phyloP scores from a whole-genome alignment of 2,329 filamentous ascomycete species.

The Aspergillus quadricinctus region DNA sequence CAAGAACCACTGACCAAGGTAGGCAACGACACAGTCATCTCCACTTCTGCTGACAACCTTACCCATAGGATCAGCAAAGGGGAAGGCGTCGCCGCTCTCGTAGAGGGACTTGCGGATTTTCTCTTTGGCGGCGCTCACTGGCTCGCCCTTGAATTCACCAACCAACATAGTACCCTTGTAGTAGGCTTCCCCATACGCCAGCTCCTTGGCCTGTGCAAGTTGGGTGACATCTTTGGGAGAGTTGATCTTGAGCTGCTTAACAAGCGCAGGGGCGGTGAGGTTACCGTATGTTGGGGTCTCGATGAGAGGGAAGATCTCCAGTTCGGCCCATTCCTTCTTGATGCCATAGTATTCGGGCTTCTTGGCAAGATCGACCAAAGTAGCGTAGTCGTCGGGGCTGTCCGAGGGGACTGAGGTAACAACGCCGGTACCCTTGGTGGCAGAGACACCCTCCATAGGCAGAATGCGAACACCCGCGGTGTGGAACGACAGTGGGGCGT shows the following conservation, averaged over 20 bases:
- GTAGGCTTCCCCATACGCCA: conserved; percentile 95
- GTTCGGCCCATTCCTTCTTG: conserved; percentile 90
- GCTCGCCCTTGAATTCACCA: conserved; percentile 81
- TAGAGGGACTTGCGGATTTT: conserved; percentile 77
- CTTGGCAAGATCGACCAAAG: conserved; percentile 79
- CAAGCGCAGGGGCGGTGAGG: conserved; percentile 73
- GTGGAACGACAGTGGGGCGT: conserved; percentile 84
- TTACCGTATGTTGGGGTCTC: conserved; percentile 84
- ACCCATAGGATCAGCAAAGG: conserved; percentile 89
- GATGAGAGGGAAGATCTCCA: conserved; percentile 85
- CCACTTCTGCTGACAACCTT: conserved; percentile 83
- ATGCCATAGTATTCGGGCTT: conserved; percentile 97
- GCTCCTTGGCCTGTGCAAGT: conserved; percentile 88
- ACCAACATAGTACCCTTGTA: conserved; percentile 90
- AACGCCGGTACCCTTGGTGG: conserved; percentile 92
- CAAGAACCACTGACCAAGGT: conserved; percentile 96
- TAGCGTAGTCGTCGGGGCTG: conserved; percentile 92
- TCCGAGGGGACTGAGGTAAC: conserved; percentile 95
- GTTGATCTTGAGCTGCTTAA: conserved; percentile 92
- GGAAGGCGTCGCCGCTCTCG: conserved; percentile 73
- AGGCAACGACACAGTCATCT: conserved; percentile 88
- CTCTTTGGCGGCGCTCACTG: conserved; percentile 81
- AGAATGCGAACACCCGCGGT: conserved; percentile 79
- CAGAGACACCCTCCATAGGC: conserved; percentile 90
- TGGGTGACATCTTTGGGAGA: conserved; percentile 92